These are phyloP conservation scores for Aegle marmelos DNA, from an alignment of 345 rosid genomes.

Conservation along the genomic window DNA sequence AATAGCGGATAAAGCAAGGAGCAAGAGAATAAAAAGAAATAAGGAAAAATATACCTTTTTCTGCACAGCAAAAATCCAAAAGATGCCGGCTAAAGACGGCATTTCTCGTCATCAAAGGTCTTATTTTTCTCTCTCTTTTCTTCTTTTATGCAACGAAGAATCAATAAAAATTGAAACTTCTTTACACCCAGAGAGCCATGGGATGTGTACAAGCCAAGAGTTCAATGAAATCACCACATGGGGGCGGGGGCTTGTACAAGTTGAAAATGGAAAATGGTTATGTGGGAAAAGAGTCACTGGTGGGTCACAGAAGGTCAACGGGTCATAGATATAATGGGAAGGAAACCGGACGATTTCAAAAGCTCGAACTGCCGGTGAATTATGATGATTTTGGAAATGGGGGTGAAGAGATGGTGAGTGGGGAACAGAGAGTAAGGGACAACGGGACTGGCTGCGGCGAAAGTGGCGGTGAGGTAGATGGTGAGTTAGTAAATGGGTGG, in stretches of 20 bases:
- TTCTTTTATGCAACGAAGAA: not conserved
- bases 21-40: not conserved
- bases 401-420: slow-evolving; percentile 18
- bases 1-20: slow-evolving; percentile 25
- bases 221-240: slow-evolving; percentile 29
- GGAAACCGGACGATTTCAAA: slow-evolving; percentile 11
- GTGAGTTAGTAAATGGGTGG: slow-evolving; percentile 50
- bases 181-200: slow-evolving; percentile 30
- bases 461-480: slow-evolving; percentile 9
- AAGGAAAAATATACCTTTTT: slow-evolving; percentile 2
- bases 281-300: slow-evolving; percentile 4
- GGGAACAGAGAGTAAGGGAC: not conserved
- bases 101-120: slow-evolving; percentile 26
- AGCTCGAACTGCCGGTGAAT: slow-evolving; percentile 10
- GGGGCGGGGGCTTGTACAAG: slow-evolving; percentile 37
- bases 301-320: slow-evolving; percentile 36
- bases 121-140: not conserved
- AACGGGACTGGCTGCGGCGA: not conserved
- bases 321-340: slow-evolving; percentile 36
- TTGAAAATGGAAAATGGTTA: slow-evolving; percentile 50
- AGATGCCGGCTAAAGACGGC: slow-evolving; percentile 54
- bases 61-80: slow-evolving; percentile 9
- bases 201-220: slow-evolving; percentile 53
- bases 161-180: not conserved
- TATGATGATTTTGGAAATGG: slow-evolving; percentile 19